Evolutionary conservation across 768 basidiomycete species (phyloP).

Genomic region (Daedalea quercina): DNA sequence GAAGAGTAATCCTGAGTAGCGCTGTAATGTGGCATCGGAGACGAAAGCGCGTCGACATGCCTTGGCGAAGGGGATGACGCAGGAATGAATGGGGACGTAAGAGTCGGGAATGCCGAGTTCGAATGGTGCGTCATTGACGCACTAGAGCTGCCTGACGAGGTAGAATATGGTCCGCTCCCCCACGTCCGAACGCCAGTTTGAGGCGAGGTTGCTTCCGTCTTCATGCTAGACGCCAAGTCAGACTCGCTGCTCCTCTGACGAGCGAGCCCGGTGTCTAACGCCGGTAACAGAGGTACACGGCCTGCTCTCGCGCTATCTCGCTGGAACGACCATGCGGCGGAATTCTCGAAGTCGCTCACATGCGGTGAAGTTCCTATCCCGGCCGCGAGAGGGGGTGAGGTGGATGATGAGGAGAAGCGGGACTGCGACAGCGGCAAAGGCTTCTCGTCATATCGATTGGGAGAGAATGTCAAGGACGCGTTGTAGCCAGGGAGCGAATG

Average conservation of each 20-base stretch:
- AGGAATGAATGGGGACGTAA: conserved; percentile 54
- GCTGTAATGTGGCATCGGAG: conserved; percentile 24
- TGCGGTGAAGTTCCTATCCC: not conserved
- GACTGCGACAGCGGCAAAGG: not conserved
- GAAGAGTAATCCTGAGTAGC: conserved; percentile 25
- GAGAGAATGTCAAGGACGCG: conserved; percentile 2
- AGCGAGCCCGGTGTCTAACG: conserved; percentile 16
- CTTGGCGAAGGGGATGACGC: conserved; percentile 26
- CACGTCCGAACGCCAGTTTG: conserved; percentile 17
- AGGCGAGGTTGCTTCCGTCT: conserved; percentile 18
- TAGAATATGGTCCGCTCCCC: conserved; percentile 18
- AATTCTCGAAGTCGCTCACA: not conserved
- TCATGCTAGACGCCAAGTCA: not conserved
- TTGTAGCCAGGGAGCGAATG: conserved; percentile 3
- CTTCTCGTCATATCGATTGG: not conserved
- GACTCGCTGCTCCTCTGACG: conserved; percentile 7
- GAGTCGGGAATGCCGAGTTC: conserved; percentile 39
- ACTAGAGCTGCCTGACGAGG: conserved; percentile 16
- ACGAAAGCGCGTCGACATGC: conserved; percentile 25
- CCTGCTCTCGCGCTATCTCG: not conserved
- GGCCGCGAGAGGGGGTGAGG: not conserved
- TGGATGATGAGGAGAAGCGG: not conserved
- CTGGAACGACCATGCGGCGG: not conserved
- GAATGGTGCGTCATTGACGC: conserved; percentile 12
- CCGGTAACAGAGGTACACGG: conserved; percentile 17